These are phyloP conservation scores for Coemansia sp. DNA, from an alignment of 192 early-diverging fungal genomes.

Conservation along the genomic window DNA sequence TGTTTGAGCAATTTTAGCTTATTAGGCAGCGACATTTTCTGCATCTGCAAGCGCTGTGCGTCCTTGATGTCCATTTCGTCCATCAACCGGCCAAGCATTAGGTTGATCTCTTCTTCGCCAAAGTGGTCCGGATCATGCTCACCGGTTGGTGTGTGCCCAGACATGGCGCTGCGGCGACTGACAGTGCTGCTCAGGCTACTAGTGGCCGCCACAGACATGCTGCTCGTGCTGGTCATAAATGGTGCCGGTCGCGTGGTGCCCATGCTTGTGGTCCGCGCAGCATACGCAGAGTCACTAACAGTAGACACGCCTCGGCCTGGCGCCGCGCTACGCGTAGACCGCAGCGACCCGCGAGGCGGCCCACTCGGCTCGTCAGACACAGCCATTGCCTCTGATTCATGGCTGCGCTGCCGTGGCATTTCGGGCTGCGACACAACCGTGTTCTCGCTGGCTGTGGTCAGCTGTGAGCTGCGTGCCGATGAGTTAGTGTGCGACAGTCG, in stretches of 20 bases:
- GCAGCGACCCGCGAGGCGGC: conserved; percentile 40
- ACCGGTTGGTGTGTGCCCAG: neutral
- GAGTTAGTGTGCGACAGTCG: conserved; percentile 42
- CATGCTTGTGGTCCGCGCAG: conserved; percentile 33
- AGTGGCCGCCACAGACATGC: conserved; percentile 18
- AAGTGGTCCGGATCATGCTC: conserved; percentile 26
- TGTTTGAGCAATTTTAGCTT: conserved; percentile 56
- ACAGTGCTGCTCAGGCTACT: conserved; percentile 11
- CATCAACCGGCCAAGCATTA: conserved; percentile 53
- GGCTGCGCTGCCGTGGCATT: conserved; percentile 25
- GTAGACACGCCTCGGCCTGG: conserved; percentile 8
- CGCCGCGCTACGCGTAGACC: conserved; percentile 44
- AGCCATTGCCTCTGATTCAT: conserved; percentile 26
- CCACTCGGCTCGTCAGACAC: conserved; percentile 12
- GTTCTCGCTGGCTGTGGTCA: conserved; percentile 41
- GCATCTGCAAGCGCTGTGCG: conserved; percentile 53
- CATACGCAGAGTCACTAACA: conserved; percentile 15
- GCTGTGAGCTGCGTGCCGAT: conserved; percentile 35
- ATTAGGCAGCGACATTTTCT: conserved; percentile 50
- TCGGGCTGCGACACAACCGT: conserved; percentile 4
- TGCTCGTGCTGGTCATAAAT: conserved; percentile 23
- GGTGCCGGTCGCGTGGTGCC: conserved; percentile 14
- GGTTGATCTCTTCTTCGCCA: conserved; percentile 52
- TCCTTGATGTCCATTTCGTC: conserved; percentile 56
- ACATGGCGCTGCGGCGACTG: conserved; percentile 26